Conservation (phyloP, 1,284 basidiomycete species). For the Ganoderma boninense region DNA sequence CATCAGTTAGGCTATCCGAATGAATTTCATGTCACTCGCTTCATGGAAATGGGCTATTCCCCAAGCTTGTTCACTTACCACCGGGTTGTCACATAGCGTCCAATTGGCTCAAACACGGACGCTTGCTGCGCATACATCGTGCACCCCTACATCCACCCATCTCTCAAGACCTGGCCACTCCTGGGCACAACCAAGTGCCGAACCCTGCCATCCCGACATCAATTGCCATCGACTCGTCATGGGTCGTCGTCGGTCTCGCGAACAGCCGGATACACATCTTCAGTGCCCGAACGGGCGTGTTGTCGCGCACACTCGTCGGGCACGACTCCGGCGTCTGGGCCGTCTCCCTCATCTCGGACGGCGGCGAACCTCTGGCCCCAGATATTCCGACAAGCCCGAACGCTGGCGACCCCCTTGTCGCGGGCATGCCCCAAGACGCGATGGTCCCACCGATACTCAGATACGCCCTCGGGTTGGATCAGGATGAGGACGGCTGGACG, state of each 20-base stretch:
- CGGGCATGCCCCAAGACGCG: constrained; percentile 35
- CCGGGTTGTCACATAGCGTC: constrained; percentile 56
- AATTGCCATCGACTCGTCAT: constrained; percentile 85
- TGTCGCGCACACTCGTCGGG: constrained; percentile 82
- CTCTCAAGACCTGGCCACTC: constrained; percentile 27
- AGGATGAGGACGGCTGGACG: constrained; percentile 15
- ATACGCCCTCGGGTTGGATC: constrained; percentile 45
- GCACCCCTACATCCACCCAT: constrained; percentile 49
- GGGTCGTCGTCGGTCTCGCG: constrained; percentile 91
- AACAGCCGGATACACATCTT: constrained; percentile 92
- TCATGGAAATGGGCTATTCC: no score
- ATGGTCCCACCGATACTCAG: constrained; percentile 43
- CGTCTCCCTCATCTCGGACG: constrained; percentile 72
- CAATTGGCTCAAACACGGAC: constrained; percentile 89
- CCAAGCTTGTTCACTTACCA: background rate
- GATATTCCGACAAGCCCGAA: constrained; percentile 25
- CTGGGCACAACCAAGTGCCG: constrained; percentile 20
- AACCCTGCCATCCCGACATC: constrained; percentile 66
- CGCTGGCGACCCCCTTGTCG: constrained; percentile 33
- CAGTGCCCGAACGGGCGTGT: constrained; percentile 81
- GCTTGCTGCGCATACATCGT: constrained; percentile 78
- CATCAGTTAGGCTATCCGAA: no score
- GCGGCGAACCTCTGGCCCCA: constrained; percentile 29
- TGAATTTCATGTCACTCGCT: background rate
- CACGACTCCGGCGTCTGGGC: constrained; percentile 95